These are phyloP conservation scores for Adenanthera pavonina DNA, from an alignment of 306 rosid genomes.

Conservation along the genomic window DNA sequence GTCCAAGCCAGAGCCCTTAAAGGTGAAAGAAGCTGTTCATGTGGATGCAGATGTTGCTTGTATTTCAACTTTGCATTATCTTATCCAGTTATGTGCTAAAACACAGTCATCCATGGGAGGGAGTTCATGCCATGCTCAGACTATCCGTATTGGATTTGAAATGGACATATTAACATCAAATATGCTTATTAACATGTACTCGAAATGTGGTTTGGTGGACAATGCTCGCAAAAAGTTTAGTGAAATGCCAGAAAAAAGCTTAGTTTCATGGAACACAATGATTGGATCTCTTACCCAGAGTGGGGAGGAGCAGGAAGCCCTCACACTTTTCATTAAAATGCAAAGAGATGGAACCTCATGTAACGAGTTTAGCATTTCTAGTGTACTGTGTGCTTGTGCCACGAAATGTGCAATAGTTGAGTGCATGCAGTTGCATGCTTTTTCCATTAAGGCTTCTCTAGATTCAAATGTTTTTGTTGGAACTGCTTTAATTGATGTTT, in stretches of 20 bases:
- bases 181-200: conserved; percentile 77
- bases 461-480: conserved; percentile 81
- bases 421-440: conserved; percentile 76
- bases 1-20: conserved; percentile 30
- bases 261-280: conserved; percentile 86
- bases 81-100: conserved; percentile 65
- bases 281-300: conserved; percentile 71
- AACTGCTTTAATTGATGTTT: conserved; percentile 79
- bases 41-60: conserved; percentile 35
- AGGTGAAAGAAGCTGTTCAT: conserved; percentile 38
- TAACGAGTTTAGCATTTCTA: conserved; percentile 83
- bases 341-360: conserved; percentile 64
- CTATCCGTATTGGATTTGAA: conserved; percentile 59
- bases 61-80: conserved; percentile 53
- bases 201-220: conserved; percentile 63
- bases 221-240: conserved; percentile 62
- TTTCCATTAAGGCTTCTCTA: conserved; percentile 69
- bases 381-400: conserved; percentile 82
- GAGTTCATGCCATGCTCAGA: conserved; percentile 69
- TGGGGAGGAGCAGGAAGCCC: conserved; percentile 66
- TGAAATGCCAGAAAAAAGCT: conserved; percentile 73
- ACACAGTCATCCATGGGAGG: conserved; percentile 56
- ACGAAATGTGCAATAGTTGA: conserved; percentile 58
- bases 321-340: conserved; percentile 66
- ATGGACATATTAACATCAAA: conserved; percentile 63